Conservation (phyloP, 2,329 filamentous ascomycete species). For the Zasmidium cellare region DNA sequence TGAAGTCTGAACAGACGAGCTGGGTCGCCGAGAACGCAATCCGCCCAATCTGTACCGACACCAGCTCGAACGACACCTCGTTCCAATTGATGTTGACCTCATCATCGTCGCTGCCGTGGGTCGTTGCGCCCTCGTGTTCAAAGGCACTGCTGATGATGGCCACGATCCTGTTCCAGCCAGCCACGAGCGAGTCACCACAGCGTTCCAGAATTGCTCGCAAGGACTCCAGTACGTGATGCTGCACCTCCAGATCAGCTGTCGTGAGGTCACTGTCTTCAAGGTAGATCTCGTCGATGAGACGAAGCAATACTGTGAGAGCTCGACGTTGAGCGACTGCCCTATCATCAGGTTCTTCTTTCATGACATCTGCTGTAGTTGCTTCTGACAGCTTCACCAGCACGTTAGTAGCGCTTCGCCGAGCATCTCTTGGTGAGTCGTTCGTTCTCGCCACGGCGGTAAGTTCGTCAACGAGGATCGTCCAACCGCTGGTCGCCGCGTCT, state of each 20-base stretch:
- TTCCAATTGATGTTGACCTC: constrained; percentile 30
- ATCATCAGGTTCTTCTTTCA: constrained; percentile 44
- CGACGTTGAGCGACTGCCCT: constrained; percentile 32
- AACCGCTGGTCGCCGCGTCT: constrained; percentile 69
- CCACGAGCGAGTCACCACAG: constrained; percentile 78
- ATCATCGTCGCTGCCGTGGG: constrained; percentile 11
- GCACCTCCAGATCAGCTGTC: constrained; percentile 53
- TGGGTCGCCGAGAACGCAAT: constrained; percentile 88
- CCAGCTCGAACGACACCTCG: constrained; percentile 34
- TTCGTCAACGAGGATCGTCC: constrained; percentile 64
- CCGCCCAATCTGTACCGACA: constrained; percentile 74
- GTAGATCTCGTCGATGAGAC: constrained; percentile 44
- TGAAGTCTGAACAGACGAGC: constrained; percentile 91
- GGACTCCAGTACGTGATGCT: constrained; percentile 69
- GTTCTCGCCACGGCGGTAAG: constrained; percentile 51
- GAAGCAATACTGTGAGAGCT: constrained; percentile 40
- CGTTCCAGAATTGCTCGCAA: constrained; percentile 75
- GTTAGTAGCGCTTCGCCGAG: constrained; percentile 51
- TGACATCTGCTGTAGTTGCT: constrained; percentile 54
- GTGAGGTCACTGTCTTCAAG: constrained; percentile 29
- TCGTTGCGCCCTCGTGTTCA: constrained; percentile 36
- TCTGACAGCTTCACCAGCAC: constrained; percentile 51
- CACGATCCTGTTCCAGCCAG: constrained; percentile 84
- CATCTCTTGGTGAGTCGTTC: constrained; percentile 39
- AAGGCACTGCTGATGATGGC: constrained; percentile 84